phyloP scores from a whole-genome alignment of 495 filamentous ascomycete genomes.

The Hypoxylon lenormandii region DNA sequence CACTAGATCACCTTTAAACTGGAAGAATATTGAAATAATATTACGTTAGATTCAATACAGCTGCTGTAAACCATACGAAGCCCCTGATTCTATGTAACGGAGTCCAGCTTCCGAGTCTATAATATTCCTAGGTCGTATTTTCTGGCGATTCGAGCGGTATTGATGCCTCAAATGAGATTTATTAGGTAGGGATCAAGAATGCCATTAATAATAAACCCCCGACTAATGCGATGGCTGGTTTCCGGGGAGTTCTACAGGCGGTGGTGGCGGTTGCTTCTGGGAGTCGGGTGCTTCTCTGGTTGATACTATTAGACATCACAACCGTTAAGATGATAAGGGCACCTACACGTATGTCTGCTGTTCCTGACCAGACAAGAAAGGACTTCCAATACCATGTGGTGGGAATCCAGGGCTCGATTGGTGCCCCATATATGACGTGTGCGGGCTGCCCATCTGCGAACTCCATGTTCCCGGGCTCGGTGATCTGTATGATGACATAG shows the following conservation, averaged over 20 bases:
- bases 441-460: constrained; percentile 24
- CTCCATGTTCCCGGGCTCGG: constrained; percentile 4
- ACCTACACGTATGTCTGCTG: constrained; percentile 9
- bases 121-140: too few species aligned
- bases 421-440: constrained; percentile 21
- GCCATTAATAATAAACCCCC: neutral
- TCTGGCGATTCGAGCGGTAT: too few species aligned
- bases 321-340: neutral
- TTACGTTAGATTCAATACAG: too few species aligned
- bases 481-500: constrained; percentile 17
- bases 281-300: constrained; percentile 25
- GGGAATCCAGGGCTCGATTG: constrained; percentile 19
- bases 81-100: too few species aligned
- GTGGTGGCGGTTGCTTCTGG: neutral
- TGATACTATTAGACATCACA: constrained; percentile 9
- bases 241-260: constrained; percentile 23
- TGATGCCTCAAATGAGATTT: too few species aligned
- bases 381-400: neutral
- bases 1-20: too few species aligned
- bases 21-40: too few species aligned
- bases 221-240: neutral
- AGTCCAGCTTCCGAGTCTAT: too few species aligned
- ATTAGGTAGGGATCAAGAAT: too few species aligned
- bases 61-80: too few species aligned
- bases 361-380: constrained; percentile 5